phyloP scores from a whole-genome alignment of 805 yeast species.

The Candida sithepensis region DNA sequence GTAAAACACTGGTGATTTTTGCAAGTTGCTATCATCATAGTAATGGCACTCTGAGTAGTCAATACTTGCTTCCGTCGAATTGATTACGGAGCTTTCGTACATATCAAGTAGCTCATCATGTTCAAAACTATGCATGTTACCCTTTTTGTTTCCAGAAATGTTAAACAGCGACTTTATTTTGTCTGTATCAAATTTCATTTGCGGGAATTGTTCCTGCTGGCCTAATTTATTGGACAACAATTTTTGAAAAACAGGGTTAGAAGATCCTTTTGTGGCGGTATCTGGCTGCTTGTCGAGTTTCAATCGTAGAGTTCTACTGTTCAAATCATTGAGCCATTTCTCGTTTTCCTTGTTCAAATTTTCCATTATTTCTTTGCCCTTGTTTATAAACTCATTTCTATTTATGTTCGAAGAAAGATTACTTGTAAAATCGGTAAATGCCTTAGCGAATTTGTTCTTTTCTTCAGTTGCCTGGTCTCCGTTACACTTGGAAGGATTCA shows the following conservation, averaged over 20 bases:
- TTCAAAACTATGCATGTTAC: not conserved
- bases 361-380: slow-evolving; percentile 25
- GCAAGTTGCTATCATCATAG: slow-evolving; percentile 18
- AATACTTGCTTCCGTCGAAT: slow-evolving; percentile 3
- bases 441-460: slow-evolving; percentile 11
- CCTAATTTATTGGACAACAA: slow-evolving; percentile 6
- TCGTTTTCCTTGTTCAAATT: slow-evolving; percentile 24
- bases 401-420: slow-evolving; percentile 23
- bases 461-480: slow-evolving; percentile 5
- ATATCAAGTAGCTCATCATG: not conserved
- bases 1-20: slow-evolving; percentile 3
- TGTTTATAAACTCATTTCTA: slow-evolving; percentile 22
- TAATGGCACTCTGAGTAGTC: slow-evolving; percentile 24
- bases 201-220: not conserved
- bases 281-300: slow-evolving; percentile 9
- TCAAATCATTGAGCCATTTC: slow-evolving; percentile 20
- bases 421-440: slow-evolving; percentile 21
- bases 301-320: slow-evolving; percentile 11
- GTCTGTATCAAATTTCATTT: slow-evolving; percentile 4
- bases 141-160: slow-evolving; percentile 7
- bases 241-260: slow-evolving; percentile 8
- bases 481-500: not conserved
- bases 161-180: slow-evolving; percentile 12
- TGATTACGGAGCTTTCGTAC: slow-evolving; percentile 1
- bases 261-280: not conserved